These are phyloP conservation scores for Corchorus olitorius DNA, from an alignment of 345 rosid species.

Conservation along the genomic window DNA sequence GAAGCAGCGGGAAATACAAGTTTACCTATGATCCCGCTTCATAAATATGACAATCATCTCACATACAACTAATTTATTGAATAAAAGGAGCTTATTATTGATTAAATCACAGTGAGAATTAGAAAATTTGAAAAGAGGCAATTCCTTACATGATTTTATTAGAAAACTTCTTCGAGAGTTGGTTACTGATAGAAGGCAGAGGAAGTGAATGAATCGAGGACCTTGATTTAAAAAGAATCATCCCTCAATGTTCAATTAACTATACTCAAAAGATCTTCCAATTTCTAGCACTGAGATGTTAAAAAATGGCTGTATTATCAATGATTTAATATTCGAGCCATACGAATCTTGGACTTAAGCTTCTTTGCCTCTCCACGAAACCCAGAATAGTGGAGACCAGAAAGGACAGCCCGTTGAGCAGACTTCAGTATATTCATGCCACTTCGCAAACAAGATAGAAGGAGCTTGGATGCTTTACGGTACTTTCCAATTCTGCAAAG, in stretches of 20 bases:
- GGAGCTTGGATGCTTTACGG: slow-evolving; percentile 63
- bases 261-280: neutral
- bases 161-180: neutral
- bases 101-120: neutral
- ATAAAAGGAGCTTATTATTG: neutral
- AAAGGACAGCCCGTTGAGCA: slow-evolving; percentile 64
- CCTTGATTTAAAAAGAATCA: neutral
- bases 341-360: slow-evolving; percentile 53
- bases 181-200: neutral
- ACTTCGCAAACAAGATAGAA: slow-evolving; percentile 59
- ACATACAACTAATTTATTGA: neutral
- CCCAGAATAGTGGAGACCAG: slow-evolving; percentile 65
- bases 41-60: neutral
- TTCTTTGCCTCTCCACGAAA: slow-evolving; percentile 51
- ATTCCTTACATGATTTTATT: neutral
- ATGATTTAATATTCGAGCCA: slow-evolving; percentile 36
- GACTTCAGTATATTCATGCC: slow-evolving; percentile 66
- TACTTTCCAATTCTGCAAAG: slow-evolving; percentile 72
- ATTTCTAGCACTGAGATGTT: neutral
- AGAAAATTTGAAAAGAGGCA: neutral
- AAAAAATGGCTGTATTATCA: slow-evolving; percentile 28
- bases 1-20: neutral
- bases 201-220: neutral
- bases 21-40: neutral
- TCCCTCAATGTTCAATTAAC: slow-evolving; percentile 9